Evolutionary conservation across 352 stramenopile species (phyloP), one percentile per base, ranked within the genome.

Genomic region (Globisporangium yorkense): DNA sequence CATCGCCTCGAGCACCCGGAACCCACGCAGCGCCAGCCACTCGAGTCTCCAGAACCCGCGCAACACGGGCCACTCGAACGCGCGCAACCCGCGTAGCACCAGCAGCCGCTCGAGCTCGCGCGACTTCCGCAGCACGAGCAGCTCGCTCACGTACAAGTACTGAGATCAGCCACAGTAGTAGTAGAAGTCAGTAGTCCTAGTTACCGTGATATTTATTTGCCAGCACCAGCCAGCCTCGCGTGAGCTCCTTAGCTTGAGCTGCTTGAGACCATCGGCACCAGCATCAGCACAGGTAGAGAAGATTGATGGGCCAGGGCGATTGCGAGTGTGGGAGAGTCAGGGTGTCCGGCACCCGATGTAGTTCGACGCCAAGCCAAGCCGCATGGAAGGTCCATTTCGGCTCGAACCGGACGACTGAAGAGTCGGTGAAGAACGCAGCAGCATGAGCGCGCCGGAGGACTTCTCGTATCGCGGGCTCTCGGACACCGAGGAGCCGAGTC

Each of bases 401-500:
- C 24, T 27, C 24, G 24, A 35, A 35, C 31, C 5, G 31, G 31
- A 35, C 31, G 5, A 35, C 3, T 7, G 15, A 29, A 50, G 21
- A 49, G 37, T 48, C 20, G 29, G 10, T 21, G 10, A 12, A 7
- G 9, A 44, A 27, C 24, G 24, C 24, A 27, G 24, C 48, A 27
- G 31, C 29, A 56, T 56, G 39, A 50, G 49, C 40, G 5, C 49
- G 18, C 48, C 40, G 1, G 57, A 55, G 6, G 58, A 64, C 20
- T 64, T 64, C 29, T 5, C 44, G 12, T 64, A 64, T 29, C 51
- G 37, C 31, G 33, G 33, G 18, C n/a, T 64, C 43, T 46, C 44
- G 16, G 51, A 59, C 27, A 35, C 51, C 5, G 58, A 59, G 3
- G 51, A 49, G 43, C 10, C 51, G 16, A n/a, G 29, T 16, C 48